A percentile compares a stretch with the other conserved stretches of the same genome.
Evolutionary conservation across 257 asterid species (phyloP).

Genomic region (Thymus mandschuricus): DNA sequence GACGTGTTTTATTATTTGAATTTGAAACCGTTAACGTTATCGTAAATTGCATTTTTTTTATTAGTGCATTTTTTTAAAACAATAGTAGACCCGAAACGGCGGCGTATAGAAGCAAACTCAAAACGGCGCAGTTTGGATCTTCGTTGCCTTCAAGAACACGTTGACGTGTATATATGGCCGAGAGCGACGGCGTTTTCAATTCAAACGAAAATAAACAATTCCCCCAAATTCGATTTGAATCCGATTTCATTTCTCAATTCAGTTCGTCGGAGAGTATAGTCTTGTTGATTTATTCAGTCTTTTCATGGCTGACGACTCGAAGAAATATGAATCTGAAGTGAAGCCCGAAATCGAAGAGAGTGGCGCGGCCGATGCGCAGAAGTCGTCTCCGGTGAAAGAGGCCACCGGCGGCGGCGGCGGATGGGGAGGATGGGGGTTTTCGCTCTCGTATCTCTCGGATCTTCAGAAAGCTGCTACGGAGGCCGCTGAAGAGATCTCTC

Average conservation of each 20-base stretch:
- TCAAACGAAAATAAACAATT: constrained; percentile 4
- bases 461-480: constrained; percentile 78
- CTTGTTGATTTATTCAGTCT: constrained; percentile 5
- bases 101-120: neutral
- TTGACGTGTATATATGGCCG: constrained; percentile 26
- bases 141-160: constrained; percentile 37
- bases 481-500: constrained; percentile 94
- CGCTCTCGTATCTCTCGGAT: constrained; percentile 77
- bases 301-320: constrained; percentile 57
- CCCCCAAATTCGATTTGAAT: constrained; percentile 18
- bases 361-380: constrained; percentile 27
- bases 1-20: no score
- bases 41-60: no score
- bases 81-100: constrained; percentile 5
- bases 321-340: constrained; percentile 50
- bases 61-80: no score
- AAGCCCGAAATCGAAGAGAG: constrained; percentile 38
- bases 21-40: no score
- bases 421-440: constrained; percentile 90
- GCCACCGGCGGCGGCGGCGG: constrained; percentile 46
- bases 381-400: constrained; percentile 35
- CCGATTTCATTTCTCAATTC: neutral
- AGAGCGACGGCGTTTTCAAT: constrained; percentile 16
- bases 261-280: neutral
- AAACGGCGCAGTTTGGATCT: constrained; percentile 20